A percentile compares a stretch with the other conserved stretches of the same genome.
Conservation (phyloP, 2,329 filamentous ascomycete genomes). For the Pseudogymnoascus sp. region DNA sequence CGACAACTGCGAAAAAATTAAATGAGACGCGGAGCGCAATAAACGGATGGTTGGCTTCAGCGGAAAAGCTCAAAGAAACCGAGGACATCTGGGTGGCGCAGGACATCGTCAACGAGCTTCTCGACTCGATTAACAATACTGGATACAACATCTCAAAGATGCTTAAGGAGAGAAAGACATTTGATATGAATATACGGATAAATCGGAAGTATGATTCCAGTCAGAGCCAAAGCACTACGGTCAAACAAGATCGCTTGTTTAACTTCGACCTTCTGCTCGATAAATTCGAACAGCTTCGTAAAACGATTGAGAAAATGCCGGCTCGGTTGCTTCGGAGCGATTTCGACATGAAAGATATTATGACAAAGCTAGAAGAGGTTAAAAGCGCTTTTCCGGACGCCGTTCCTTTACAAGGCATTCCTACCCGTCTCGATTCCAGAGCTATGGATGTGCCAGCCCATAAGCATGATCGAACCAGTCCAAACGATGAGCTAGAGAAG, state of each 20-base stretch:
- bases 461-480: not conserved
- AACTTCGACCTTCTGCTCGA: not conserved
- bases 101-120: not conserved
- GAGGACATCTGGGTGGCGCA: not conserved
- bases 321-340: not conserved
- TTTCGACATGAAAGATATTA: not conserved
- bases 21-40: not conserved
- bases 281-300: not conserved
- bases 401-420: not conserved
- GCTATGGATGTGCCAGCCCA: not conserved
- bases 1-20: not conserved
- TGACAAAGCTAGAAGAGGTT: not conserved
- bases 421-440: not conserved
- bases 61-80: not conserved
- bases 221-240: not conserved
- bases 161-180: not conserved
- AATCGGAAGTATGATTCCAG: not conserved
- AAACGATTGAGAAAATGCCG: not conserved
- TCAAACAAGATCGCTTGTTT: not conserved
- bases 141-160: not conserved
- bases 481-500: not conserved
- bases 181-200: not conserved
- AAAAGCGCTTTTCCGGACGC: not conserved
- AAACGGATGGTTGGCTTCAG: not conserved
- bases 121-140: not conserved